phyloP scores from a whole-genome alignment of 192 early-diverging fungal species.

The Coemansia sp. region DNA sequence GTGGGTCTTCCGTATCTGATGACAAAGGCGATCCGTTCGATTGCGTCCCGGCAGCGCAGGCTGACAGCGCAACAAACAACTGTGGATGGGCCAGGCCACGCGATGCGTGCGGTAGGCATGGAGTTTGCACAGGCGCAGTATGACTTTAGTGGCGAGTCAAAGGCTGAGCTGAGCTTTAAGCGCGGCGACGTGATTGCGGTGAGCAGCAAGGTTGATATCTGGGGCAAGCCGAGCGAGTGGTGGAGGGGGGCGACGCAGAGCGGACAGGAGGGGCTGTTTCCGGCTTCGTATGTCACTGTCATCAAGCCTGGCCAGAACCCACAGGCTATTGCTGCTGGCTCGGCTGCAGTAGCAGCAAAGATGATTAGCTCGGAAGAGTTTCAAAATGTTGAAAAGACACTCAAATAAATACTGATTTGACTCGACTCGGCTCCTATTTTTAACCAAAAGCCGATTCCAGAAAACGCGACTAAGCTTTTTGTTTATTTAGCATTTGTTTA shows the following conservation, averaged over 20 bases:
- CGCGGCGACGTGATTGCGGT: conserved; percentile 90
- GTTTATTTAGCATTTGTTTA: conserved; percentile 4
- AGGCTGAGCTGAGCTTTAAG: conserved; percentile 77
- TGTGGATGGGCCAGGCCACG: conserved; percentile 13
- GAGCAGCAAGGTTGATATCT: conserved; percentile 74
- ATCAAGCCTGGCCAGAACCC: conserved; percentile 68
- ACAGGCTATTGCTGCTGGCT: conserved; percentile 42
- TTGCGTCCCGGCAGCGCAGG: conserved; percentile 57
- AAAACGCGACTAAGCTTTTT: neutral
- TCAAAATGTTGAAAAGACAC: conserved; percentile 14
- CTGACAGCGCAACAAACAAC: conserved; percentile 37
- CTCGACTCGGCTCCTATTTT: neutral
- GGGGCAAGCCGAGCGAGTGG: conserved; percentile 78
- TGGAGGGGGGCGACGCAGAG: conserved; percentile 84
- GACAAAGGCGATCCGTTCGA: conserved; percentile 77
- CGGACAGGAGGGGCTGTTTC: conserved; percentile 86
- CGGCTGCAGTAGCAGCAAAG: conserved; percentile 24
- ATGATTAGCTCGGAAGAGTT: conserved; percentile 34
- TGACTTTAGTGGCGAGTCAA: conserved; percentile 74
- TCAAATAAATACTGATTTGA: neutral
- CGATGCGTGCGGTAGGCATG: conserved; percentile 54
- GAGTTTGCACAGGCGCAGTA: conserved; percentile 90
- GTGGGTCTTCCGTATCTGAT: conserved; percentile 91
- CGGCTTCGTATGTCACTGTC: conserved; percentile 86
- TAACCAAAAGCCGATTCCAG: neutral